Conservation (phyloP, 345 rosid species). For the Sonneratia caseolaris region DNA sequence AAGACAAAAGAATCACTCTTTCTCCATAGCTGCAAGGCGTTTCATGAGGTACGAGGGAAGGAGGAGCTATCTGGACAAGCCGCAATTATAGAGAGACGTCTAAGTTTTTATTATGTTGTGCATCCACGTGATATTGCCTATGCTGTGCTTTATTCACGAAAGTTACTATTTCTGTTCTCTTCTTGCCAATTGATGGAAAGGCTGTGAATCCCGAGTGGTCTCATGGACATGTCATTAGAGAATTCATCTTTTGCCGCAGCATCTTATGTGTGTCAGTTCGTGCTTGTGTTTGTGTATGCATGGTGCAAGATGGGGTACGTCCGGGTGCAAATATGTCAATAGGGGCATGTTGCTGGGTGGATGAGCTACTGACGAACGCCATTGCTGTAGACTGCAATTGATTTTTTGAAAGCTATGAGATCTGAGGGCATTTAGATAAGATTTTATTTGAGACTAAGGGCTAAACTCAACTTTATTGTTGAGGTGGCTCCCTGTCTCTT, state of each 20-base stretch:
- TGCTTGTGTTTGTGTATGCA: not conserved
- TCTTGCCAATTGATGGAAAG: constrained; percentile 10
- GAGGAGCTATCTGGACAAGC: too few relatives aligned
- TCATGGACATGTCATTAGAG: not conserved
- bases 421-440: constrained; percentile 11
- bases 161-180: not conserved
- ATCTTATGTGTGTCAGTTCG: not conserved
- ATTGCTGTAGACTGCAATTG: not conserved
- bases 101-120: too few relatives aligned
- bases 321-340: too few relatives aligned
- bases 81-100: too few relatives aligned
- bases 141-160: too few relatives aligned
- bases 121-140: too few relatives aligned
- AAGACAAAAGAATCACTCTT: too few relatives aligned
- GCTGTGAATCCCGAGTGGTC: constrained; percentile 4
- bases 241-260: not conserved
- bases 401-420: constrained; percentile 13
- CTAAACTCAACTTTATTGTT: too few relatives aligned
- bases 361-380: constrained; percentile 7
- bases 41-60: too few relatives aligned
- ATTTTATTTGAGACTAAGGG: not conserved
- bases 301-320: too few relatives aligned
- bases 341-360: not conserved
- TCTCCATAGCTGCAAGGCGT: too few relatives aligned
- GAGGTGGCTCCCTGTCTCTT: too few relatives aligned